A percentile compares a stretch with the other conserved stretches of the same genome.
phyloP scores from a whole-genome alignment of 768 basidiomycete species.

The Candolleomyces aberdarensis region DNA sequence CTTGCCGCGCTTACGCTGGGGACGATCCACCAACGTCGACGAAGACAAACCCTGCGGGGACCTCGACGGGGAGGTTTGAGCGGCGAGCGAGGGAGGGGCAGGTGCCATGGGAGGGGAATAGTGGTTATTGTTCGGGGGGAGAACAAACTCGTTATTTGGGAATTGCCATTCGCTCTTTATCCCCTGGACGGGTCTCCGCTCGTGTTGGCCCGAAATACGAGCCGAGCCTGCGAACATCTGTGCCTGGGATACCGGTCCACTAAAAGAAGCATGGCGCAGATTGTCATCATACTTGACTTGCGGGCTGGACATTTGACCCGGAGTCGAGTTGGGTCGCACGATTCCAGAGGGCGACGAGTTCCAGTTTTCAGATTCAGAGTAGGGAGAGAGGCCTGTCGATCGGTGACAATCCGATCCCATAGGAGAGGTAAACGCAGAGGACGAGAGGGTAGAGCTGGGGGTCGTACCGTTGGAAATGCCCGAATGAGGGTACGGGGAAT shows the following conservation, averaged over 20 bases:
- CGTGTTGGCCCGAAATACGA: slow-evolving; percentile 70
- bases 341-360: slow-evolving; percentile 52
- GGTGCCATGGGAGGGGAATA: slow-evolving; percentile 46
- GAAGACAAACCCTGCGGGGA: slow-evolving; percentile 48
- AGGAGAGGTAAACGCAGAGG: slow-evolving; percentile 46
- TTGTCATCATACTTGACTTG: slow-evolving; percentile 69
- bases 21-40: slow-evolving; percentile 69
- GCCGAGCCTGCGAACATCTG: slow-evolving; percentile 65
- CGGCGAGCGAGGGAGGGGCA: slow-evolving; percentile 38
- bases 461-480: slow-evolving; percentile 44
- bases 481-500: slow-evolving; percentile 47
- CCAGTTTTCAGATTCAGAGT: slow-evolving; percentile 55
- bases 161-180: slow-evolving; percentile 76
- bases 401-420: slow-evolving; percentile 37
- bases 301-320: slow-evolving; percentile 52
- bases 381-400: slow-evolving; percentile 41
- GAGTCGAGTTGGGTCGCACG: slow-evolving; percentile 65
- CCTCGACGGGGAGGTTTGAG: slow-evolving; percentile 48
- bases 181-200: slow-evolving; percentile 49
- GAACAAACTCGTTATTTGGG: slow-evolving; percentile 56
- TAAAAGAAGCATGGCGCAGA: slow-evolving; percentile 67
- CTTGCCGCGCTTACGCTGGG: slow-evolving; percentile 81
- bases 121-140: slow-evolving; percentile 37
- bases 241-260: slow-evolving; percentile 52
- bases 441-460: slow-evolving; percentile 41